Evolutionary conservation across 495 filamentous ascomycete genomes (phyloP).

Genomic region (Daldinia vernicosa): DNA sequence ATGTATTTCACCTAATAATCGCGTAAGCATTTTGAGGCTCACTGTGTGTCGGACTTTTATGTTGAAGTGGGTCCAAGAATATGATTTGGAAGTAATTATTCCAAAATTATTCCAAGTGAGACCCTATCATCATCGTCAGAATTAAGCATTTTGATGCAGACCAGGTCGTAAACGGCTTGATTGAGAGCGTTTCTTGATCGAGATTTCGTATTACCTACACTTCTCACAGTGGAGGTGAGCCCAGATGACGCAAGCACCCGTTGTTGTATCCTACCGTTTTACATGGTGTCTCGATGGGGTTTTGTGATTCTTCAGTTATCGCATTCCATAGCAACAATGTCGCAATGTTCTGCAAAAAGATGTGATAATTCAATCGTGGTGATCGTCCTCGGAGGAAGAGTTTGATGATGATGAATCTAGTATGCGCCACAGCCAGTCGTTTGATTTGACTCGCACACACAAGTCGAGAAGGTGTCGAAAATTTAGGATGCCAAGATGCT

Average conservation of each 20-base stretch:
- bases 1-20: not conserved
- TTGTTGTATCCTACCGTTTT: not conserved
- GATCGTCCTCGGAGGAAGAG: not conserved
- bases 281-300: not conserved
- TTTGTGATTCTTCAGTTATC: not conserved
- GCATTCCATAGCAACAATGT: not conserved
- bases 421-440: constrained; percentile 1
- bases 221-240: constrained; percentile 14
- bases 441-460: not conserved
- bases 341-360: not conserved
- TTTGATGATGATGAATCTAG: not conserved
- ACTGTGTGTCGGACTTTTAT: not conserved
- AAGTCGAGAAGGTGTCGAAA: constrained; percentile 17
- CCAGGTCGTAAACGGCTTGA: constrained; percentile 5
- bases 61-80: not conserved
- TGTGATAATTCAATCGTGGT: not conserved
- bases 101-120: not conserved
- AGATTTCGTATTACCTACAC: constrained; percentile 14
- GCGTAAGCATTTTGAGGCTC: constrained; percentile 1
- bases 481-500: constrained; percentile 10
- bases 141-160: not conserved
- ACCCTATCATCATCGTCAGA: not conserved
- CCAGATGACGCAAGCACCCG: constrained; percentile 20
- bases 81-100: not conserved
- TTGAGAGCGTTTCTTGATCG: constrained; percentile 4